phyloP scores from a whole-genome alignment of 441 rosid species.

The Arabidopsis hybrid region DNA sequence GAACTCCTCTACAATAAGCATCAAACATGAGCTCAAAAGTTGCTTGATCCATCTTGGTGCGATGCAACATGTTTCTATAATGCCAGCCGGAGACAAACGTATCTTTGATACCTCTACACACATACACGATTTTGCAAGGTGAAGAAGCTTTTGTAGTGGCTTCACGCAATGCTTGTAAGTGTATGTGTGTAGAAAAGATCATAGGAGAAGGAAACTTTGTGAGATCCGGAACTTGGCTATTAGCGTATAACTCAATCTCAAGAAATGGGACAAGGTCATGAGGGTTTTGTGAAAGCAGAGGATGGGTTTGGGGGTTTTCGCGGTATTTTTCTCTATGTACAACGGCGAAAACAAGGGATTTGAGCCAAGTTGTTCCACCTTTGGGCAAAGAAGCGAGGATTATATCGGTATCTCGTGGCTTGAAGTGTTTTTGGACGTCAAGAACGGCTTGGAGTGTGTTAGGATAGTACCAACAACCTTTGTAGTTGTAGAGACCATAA shows the following conservation, averaged over 20 bases:
- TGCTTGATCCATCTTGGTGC: conserved; percentile 41
- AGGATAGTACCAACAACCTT: conserved; percentile 56
- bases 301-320: conserved; percentile 48
- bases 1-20: conserved; percentile 54
- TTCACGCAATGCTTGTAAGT: conserved; percentile 39
- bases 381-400: conserved; percentile 62
- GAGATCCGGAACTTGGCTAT: conserved; percentile 47
- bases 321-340: conserved; percentile 42
- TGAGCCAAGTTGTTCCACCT: conserved; percentile 75
- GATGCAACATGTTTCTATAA: conserved; percentile 33
- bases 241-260: conserved; percentile 46
- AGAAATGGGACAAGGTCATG: conserved; percentile 67
- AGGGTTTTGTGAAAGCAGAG: conserved; percentile 59
- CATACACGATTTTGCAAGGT: conserved; percentile 45
- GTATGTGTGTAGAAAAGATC: conserved; percentile 43
- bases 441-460: conserved; percentile 49
- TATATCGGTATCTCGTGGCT: conserved; percentile 50
- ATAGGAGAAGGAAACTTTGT: conserved; percentile 43
- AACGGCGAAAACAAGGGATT: conserved; percentile 58
- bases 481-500: conserved; percentile 45
- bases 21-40: conserved; percentile 50
- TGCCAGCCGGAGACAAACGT: conserved; percentile 47
- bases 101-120: conserved; percentile 47
- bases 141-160: conserved; percentile 33
- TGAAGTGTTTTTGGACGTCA: conserved; percentile 53